Evolutionary conservation across 73 alveolate genomes (phyloP).

Genomic region (Paramecium sonneborni): DNA sequence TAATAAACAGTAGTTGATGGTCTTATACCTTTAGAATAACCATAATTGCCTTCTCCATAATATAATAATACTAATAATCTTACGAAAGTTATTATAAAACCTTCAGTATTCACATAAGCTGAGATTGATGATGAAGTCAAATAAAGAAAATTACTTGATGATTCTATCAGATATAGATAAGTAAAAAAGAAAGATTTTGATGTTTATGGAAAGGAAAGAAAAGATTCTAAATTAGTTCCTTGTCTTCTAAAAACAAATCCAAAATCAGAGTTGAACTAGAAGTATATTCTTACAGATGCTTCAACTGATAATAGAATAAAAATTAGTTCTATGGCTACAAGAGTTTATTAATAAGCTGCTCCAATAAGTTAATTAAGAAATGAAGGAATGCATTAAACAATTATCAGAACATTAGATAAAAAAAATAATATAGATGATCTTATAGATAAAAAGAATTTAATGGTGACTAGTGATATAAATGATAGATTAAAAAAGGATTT

Average conservation of each 20-base stretch:
- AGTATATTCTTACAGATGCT: slow-evolving; percentile 93
- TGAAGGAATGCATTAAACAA: slow-evolving; percentile 96
- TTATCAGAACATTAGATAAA: slow-evolving; percentile 90
- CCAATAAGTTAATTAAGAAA: slow-evolving; percentile 91
- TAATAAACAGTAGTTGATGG: background rate
- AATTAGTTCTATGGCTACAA: slow-evolving; percentile 91
- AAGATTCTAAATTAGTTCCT: slow-evolving; percentile 73
- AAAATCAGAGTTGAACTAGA: slow-evolving; percentile 92
- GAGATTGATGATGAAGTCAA: slow-evolving; percentile 70
- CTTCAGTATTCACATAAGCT: slow-evolving; percentile 57
- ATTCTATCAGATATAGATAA: slow-evolving; percentile 55
- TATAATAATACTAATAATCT: background rate
- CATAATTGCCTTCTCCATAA: slow-evolving; percentile 10
- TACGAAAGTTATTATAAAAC: slow-evolving; percentile 48
- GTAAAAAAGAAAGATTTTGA: slow-evolving; percentile 81
- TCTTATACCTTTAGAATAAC: slow-evolving; percentile 3
- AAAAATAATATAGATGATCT: slow-evolving; percentile 93
- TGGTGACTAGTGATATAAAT: slow-evolving; percentile 95
- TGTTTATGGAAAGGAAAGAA: slow-evolving; percentile 80
- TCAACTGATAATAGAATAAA: slow-evolving; percentile 95
- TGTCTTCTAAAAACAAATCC: slow-evolving; percentile 78
- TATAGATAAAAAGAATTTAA: slow-evolving; percentile 91
- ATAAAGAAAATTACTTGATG: slow-evolving; percentile 62
- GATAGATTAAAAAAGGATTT: slow-evolving; percentile 84
- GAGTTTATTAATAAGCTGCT: slow-evolving; percentile 96